Evolutionary conservation across 2,329 filamentous ascomycete genomes (phyloP).

Genomic region (Drechslerella dactyloides): DNA sequence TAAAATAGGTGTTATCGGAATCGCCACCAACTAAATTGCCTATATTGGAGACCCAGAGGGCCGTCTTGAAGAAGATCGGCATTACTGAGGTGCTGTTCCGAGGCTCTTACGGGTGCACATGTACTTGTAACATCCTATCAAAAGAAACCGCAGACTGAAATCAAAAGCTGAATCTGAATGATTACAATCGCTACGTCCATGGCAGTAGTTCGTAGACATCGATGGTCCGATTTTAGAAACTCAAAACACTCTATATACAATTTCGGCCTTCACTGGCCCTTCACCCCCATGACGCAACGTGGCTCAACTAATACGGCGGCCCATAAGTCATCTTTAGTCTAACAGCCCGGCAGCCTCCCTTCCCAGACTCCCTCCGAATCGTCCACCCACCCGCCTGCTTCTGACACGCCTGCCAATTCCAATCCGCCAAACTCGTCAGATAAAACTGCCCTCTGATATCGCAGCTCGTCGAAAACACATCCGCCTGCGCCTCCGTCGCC

Average conservation of each 20-base stretch:
- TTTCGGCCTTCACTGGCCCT: background rate
- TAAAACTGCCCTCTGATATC: slow-evolving; percentile 39
- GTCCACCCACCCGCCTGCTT: slow-evolving; percentile 14
- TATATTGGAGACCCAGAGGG: background rate
- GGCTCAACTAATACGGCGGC: slow-evolving; percentile 25
- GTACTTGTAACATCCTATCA: too few relatives aligned
- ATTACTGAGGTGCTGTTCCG: too few relatives aligned
- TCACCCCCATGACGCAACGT: background rate
- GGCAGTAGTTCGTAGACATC: too few relatives aligned
- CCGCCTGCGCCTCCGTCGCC: slow-evolving; percentile 7
- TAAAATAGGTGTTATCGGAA: slow-evolving; percentile 80
- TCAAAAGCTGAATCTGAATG: too few relatives aligned
- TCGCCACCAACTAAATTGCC: slow-evolving; percentile 69
- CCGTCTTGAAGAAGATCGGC: too few relatives aligned
- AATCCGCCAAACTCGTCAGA: slow-evolving; percentile 26
- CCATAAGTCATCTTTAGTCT: slow-evolving; percentile 47
- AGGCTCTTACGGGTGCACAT: too few relatives aligned
- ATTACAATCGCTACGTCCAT: too few relatives aligned
- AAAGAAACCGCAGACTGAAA: too few relatives aligned
- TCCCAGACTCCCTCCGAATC: slow-evolving; percentile 21
- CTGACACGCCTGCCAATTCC: slow-evolving; percentile 40
- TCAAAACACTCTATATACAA: background rate
- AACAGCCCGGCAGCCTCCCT: slow-evolving; percentile 36
- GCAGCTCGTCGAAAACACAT: slow-evolving; percentile 43
- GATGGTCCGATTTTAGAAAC: too few relatives aligned